Conservation (phyloP, 2,329 filamentous ascomycete genomes). For the Coniochaeta hoffmannii region DNA sequence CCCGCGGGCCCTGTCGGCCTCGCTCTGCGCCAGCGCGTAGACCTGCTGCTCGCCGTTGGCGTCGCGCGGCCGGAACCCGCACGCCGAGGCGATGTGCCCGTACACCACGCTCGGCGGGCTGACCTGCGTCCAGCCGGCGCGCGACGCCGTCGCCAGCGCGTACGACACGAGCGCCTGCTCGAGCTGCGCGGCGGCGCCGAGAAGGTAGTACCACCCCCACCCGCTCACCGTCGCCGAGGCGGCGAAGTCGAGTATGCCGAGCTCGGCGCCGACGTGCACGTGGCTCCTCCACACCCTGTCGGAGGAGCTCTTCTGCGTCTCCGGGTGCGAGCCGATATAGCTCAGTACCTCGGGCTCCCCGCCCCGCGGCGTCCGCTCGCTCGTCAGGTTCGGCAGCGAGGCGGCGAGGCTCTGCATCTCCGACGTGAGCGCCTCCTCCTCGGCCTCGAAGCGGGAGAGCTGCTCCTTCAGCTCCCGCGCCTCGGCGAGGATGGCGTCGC, state of each 20-base stretch:
- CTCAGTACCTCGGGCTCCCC: conserved; percentile 56
- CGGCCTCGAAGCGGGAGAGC: conserved; percentile 51
- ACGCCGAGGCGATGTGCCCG: conserved; percentile 80
- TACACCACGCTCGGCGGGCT: conserved; percentile 88
- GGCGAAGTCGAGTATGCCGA: conserved; percentile 88
- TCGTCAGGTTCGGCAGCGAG: conserved; percentile 81
- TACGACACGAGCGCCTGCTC: conserved; percentile 92
- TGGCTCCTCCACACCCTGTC: conserved; percentile 62
- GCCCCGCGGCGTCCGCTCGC: conserved; percentile 65
- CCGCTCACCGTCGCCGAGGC: conserved; percentile 75
- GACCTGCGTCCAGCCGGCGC: conserved; percentile 70
- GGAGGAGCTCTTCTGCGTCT: conserved; percentile 21
- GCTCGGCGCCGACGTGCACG: conserved; percentile 74
- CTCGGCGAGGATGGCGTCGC: conserved; percentile 51
- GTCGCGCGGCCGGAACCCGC: conserved; percentile 91
- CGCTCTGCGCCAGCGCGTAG: conserved; percentile 66
- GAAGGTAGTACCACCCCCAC: conserved; percentile 97
- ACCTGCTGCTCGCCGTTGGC: conserved; percentile 87
- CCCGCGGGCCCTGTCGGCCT: conserved; percentile 50
- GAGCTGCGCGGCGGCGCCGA: conserved; percentile 86
- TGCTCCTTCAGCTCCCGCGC: conserved; percentile 58
- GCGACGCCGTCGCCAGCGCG: conserved; percentile 65
- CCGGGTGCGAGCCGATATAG: conserved; percentile 70
- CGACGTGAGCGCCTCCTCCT: conserved; percentile 49
- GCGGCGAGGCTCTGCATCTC: conserved; percentile 71